phyloP scores from a whole-genome alignment of 2,329 filamentous ascomycete genomes.

The Ilyonectria robusta region DNA sequence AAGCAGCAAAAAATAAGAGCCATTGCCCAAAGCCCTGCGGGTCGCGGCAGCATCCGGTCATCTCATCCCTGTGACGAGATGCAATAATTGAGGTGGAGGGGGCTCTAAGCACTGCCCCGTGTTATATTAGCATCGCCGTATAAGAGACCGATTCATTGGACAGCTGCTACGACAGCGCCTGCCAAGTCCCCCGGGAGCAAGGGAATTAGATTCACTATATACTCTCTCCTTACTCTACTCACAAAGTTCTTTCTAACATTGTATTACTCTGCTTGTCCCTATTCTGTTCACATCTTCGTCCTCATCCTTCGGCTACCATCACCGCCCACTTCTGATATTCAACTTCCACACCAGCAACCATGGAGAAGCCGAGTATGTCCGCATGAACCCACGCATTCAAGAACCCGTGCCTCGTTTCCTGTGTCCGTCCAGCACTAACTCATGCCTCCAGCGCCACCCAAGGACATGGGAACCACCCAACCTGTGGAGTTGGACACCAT shows the following conservation, averaged over 20 bases:
- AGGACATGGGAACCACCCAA: slow-evolving; percentile 4
- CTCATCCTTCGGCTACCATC: neutral
- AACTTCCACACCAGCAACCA: slow-evolving; percentile 15
- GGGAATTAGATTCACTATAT: neutral
- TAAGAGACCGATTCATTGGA: neutral
- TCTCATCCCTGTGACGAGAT: neutral
- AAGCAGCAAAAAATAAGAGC: no score
- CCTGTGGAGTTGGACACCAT: slow-evolving; percentile 1
- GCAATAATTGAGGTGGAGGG: neutral
- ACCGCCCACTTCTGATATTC: neutral
- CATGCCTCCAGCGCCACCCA: slow-evolving; percentile 27
- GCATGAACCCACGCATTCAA: neutral
- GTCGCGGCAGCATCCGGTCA: no score
- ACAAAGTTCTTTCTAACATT: neutral
- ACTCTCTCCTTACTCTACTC: neutral
- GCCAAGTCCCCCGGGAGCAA: neutral
- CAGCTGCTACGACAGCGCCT: neutral
- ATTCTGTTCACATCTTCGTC: neutral
- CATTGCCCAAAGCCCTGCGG: neutral
- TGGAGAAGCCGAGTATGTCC: slow-evolving; percentile 42
- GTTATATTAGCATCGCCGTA: neutral
- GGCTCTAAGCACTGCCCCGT: neutral
- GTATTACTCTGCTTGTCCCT: neutral
- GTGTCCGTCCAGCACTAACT: neutral
- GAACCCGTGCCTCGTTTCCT: no score